A percentile compares a stretch with the other conserved stretches of the same genome.
Conservation (phyloP, 768 basidiomycete genomes). For the Leccinum uliginosum region DNA sequence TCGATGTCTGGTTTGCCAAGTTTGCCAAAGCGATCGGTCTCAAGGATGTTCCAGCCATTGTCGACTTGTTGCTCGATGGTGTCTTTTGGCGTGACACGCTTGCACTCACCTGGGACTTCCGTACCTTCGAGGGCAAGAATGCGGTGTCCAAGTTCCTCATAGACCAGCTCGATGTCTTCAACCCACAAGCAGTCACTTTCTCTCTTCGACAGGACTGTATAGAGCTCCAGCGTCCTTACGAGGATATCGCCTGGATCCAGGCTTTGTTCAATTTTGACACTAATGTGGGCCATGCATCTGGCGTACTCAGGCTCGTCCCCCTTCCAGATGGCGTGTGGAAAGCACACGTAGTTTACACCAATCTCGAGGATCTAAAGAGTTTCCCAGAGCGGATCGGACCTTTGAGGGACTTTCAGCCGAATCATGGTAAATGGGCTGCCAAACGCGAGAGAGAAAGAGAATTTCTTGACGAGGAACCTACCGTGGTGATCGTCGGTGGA, state of each 20-base stretch:
- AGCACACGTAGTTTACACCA: slow-evolving; percentile 46
- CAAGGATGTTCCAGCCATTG: slow-evolving; percentile 33
- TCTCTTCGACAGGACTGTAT: slow-evolving; percentile 18
- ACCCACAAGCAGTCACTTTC: slow-evolving; percentile 18
- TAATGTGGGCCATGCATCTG: slow-evolving; percentile 35
- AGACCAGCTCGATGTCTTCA: slow-evolving; percentile 36
- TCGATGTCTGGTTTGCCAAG: slow-evolving; percentile 38
- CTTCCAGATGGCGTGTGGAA: slow-evolving; percentile 41
- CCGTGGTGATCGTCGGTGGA: slow-evolving; percentile 48
- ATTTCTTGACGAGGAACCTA: slow-evolving; percentile 40
- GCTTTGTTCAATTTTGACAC: slow-evolving; percentile 42
- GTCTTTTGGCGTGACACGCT: slow-evolving; percentile 58
- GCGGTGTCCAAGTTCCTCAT: slow-evolving; percentile 42
- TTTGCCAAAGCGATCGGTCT: slow-evolving; percentile 33
- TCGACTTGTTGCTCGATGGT: slow-evolving; percentile 30
- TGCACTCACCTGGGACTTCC: slow-evolving; percentile 61
- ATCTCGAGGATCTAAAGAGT: slow-evolving; percentile 46
- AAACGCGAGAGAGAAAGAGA: slow-evolving; percentile 27
- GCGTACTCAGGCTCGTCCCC: slow-evolving; percentile 46
- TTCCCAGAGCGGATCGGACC: slow-evolving; percentile 42
- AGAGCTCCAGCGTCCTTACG: slow-evolving; percentile 26
- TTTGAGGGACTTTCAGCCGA: slow-evolving; percentile 38
- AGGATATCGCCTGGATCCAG: slow-evolving; percentile 42
- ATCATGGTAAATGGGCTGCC: slow-evolving; percentile 30
- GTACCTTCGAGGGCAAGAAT: slow-evolving; percentile 45